Percentiles rank a stretch among this genome's conserved stretches.
These are phyloP conservation scores for Petasospora rhodanensis DNA, from an alignment of 1,139 yeast genomes.

Conservation along the genomic window DNA sequence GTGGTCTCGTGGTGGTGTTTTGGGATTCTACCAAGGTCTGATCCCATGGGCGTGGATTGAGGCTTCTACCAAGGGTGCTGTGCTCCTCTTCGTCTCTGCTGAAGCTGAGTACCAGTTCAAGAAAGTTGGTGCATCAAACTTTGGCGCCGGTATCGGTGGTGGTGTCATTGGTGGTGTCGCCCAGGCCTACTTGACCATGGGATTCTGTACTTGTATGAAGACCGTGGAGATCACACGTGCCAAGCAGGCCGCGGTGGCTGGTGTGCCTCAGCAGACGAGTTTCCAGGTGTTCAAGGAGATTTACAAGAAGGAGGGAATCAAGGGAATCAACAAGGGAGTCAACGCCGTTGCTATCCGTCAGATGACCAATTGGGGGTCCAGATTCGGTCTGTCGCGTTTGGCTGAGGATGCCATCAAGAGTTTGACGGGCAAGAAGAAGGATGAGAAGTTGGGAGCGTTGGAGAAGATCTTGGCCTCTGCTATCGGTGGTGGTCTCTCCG, in stretches of 20 bases:
- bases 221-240: slow-evolving; percentile 93
- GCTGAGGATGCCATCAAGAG: slow-evolving; percentile 82
- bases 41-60: slow-evolving; percentile 99
- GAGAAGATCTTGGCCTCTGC: slow-evolving; percentile 88
- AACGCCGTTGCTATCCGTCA: slow-evolving; percentile 99
- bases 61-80: slow-evolving; percentile 99
- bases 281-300: slow-evolving; percentile 85
- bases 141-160: slow-evolving; percentile 87
- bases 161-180: slow-evolving; percentile 95
- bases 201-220: slow-evolving; percentile 97
- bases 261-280: slow-evolving; percentile 67
- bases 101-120: slow-evolving; percentile 83
- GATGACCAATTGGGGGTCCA: slow-evolving; percentile 98
- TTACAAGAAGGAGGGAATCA: slow-evolving; percentile 77
- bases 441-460: slow-evolving; percentile 59
- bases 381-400: slow-evolving; percentile 88
- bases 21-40: slow-evolving; percentile 93
- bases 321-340: slow-evolving; percentile 96
- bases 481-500: slow-evolving; percentile 94
- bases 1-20: slow-evolving; percentile 88
- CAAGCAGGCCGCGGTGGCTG: slow-evolving; percentile 71
- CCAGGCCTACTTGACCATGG: slow-evolving; percentile 91
- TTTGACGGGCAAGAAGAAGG: slow-evolving; percentile 53
- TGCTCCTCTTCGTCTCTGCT: slow-evolving; percentile 85
- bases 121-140: slow-evolving; percentile 64